phyloP scores from a whole-genome alignment of 2,329 filamentous ascomycete genomes.

The Fusarium tupiense region DNA sequence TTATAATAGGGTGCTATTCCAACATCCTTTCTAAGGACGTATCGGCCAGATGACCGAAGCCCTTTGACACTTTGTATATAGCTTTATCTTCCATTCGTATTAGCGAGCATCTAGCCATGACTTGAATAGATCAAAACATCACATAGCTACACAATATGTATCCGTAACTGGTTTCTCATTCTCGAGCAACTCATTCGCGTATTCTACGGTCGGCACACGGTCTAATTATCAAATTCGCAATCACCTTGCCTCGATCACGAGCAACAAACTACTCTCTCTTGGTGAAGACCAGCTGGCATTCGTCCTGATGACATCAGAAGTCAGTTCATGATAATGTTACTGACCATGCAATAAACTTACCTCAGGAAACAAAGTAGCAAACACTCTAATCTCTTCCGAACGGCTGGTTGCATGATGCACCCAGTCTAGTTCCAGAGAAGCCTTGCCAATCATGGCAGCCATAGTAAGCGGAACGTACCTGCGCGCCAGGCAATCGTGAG shows the following conservation, averaged over 20 bases:
- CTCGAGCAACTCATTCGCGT: no score
- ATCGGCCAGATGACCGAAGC: background rate
- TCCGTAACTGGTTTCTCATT: background rate
- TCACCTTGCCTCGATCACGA: background rate
- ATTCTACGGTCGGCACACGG: no score
- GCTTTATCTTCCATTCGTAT: background rate
- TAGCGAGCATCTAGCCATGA: background rate
- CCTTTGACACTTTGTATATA: background rate
- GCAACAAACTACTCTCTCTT: background rate
- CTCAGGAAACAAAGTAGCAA: slow-evolving; percentile 60
- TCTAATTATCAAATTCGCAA: background rate
- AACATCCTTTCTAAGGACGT: background rate
- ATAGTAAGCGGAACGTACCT: slow-evolving; percentile 61
- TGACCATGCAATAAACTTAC: slow-evolving; percentile 44
- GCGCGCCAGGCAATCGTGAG: slow-evolving; percentile 61
- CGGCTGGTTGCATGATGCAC: slow-evolving; percentile 57
- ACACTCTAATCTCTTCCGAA: slow-evolving; percentile 62
- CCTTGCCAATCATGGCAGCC: slow-evolving; percentile 64
- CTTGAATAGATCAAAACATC: background rate
- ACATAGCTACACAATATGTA: background rate
- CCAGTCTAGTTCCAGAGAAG: slow-evolving; percentile 61
- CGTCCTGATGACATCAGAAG: background rate
- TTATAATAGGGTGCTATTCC: background rate
- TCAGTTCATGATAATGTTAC: background rate
- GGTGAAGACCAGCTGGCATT: slow-evolving; percentile 19